phyloP scores from a whole-genome alignment of 257 asterid species.

The Petrea volubilis region DNA sequence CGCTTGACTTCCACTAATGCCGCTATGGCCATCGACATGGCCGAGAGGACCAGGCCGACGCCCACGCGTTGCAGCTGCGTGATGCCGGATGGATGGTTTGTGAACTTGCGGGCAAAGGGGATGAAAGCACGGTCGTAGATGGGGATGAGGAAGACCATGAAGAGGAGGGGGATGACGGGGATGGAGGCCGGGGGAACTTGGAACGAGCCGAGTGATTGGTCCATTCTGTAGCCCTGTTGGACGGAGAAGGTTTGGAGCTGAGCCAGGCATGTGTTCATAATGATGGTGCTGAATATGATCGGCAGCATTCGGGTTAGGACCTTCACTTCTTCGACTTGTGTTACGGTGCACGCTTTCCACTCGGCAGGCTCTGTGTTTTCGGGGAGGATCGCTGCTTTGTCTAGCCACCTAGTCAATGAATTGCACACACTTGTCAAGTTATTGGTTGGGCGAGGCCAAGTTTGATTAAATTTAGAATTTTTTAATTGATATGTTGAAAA shows the following conservation, averaged over 20 bases:
- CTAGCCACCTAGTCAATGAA: constrained; percentile 54
- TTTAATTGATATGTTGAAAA: too few species aligned
- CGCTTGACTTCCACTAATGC: constrained; percentile 54
- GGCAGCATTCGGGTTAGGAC: constrained; percentile 64
- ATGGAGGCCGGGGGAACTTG: constrained; percentile 63
- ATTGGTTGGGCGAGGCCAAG: too few species aligned
- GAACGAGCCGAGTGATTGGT: constrained; percentile 52
- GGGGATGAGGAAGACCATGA: constrained; percentile 68
- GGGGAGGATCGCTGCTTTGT: constrained; percentile 64
- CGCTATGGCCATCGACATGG: constrained; percentile 61
- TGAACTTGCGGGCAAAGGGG: constrained; percentile 55
- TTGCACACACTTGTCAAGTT: too few species aligned
- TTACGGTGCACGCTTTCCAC: constrained; percentile 67
- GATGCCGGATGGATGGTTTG: constrained; percentile 65
- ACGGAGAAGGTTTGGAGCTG: constrained; percentile 82
- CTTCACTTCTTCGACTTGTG: constrained; percentile 73
- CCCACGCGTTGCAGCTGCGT: constrained; percentile 78
- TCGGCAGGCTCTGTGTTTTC: constrained; percentile 14
- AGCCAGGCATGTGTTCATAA: constrained; percentile 75
- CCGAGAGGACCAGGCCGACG: constrained; percentile 68
- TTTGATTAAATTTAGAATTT: too few species aligned
- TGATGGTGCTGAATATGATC: constrained; percentile 65
- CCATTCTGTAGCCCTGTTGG: constrained; percentile 59
- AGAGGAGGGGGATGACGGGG: constrained; percentile 63
- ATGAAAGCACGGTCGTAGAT: constrained; percentile 54